Evolutionary conservation across 176 grass and related monocot genomes (phyloP), one percentile per base, ranked within the genome.

Genomic region (Hsuehochloa calcarea): DNA sequence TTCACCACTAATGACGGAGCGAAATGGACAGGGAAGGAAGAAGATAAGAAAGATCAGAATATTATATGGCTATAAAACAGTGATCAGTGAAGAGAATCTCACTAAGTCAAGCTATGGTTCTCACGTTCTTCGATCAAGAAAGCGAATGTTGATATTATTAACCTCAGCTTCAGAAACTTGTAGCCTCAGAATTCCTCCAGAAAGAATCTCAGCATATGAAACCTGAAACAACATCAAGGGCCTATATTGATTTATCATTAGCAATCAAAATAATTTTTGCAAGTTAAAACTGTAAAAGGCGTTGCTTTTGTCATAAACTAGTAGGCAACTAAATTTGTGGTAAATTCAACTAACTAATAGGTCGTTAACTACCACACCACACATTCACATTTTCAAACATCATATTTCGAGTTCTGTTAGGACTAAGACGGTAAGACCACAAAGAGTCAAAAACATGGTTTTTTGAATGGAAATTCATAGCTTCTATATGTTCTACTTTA

Each of bases 41-140:
- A 49, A 89, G 29, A 97, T 54, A 74, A 80, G 19, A 72, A 79
- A 64, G 54, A 75, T 82, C 50, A 90, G 50, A 90, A 82, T 81
- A 71, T 68, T 70, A 25, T 10, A 49, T 27, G 4, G 62, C 37
- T 62, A 47, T 59, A 86, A 72, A 55, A 80, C 65, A 81, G 3
- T 39, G 34, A 54, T 87, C 80, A 66, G 47, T 76, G 62, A 64
- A 40, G 4, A 64, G n/a, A 62, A 72, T 87, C 61, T 83, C 74
- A 84, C 12, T 73, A 72, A 52, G 52, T 27, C 38, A 81, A 72
- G 60, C 63, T 85, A 84, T 49, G 31, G 29, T 83, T 45, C 87
- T 92, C 85, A 99, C 90, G 96, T 99, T 86, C 52, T 99, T 86
- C 84, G 91, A 82, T 96, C 96, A 44, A 99, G 91, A 86, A 96